Evolutionary conservation across 306 rosid genomes (phyloP), one percentile per base, ranked within the genome.

Genomic region (Castanospermum australe): DNA sequence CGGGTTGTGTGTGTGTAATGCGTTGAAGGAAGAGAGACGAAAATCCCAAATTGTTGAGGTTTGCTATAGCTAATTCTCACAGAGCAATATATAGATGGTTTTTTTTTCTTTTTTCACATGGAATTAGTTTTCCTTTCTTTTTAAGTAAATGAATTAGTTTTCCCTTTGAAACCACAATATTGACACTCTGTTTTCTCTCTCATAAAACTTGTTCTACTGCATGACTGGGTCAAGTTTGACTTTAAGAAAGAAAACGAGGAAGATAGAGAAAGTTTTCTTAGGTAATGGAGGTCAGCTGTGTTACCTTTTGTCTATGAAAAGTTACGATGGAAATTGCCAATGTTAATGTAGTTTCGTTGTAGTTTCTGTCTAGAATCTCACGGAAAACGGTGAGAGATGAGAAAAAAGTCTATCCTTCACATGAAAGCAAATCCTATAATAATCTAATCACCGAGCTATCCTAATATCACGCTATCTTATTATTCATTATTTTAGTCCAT

Each of bases 11-110:
- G 74, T 80, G 5, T 82, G n/a, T 84, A 77, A 51, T 73, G 86
- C 74, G 63, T 84, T 81, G 86, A 60, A 69, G 83, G 50, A 79
- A 82, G 88, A 82, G 82, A 80, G 63, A 32, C n/a, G n/a, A 75
- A 84, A 62, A 52, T 83, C 70, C 55, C 78, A 13, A 79, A 59
- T 22, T 24, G 42, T 78, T 83, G 62, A 67, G 69, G 41, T 76
- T 69, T 35, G 44, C n/a, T n/a, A n/a, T 54, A 63, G 9, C 73
- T 28, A 59, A 10, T 76, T 45, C n/a, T n/a, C n/a, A n/a, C n/a
- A n/a, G n/a, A n/a, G n/a, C n/a, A n/a, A n/a, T n/a, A n/a, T n/a
- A n/a, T 55, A 78, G 56, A 38, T 56, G 30, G 39, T 28, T 41
- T 47, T 24, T 32, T 25, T 48, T 52, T 7, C 61, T 51, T 64